Evolutionary conservation across 2,329 filamentous ascomycete species (phyloP).

Genomic region (Leptographium wingfieldii): DNA sequence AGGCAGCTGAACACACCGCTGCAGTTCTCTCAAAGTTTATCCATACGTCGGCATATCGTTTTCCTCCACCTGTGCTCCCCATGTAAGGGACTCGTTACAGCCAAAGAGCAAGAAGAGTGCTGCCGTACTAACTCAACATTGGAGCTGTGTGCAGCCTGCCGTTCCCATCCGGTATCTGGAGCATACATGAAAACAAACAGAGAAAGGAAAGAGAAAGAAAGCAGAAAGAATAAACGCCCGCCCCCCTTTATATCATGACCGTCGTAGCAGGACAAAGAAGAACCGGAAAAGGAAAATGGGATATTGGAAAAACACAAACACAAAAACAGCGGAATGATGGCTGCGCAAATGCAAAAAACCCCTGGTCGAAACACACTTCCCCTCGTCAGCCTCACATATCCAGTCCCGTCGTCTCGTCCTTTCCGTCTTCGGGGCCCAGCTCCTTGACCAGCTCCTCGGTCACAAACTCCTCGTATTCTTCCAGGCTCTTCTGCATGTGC

Average conservation of each 20-base stretch:
- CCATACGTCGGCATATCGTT: too few species aligned
- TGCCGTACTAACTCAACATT: neutral
- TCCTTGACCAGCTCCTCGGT: constrained; percentile 86
- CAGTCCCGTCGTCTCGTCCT: constrained; percentile 13
- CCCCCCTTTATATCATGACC: neutral
- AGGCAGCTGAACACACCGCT: too few species aligned
- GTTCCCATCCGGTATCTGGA: neutral
- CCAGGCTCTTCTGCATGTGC: constrained; percentile 81
- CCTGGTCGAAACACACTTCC: neutral
- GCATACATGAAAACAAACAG: neutral
- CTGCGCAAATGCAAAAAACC: too few species aligned
- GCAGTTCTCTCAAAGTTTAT: too few species aligned
- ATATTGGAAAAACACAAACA: neutral
- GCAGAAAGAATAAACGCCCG: neutral
- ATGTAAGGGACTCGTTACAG: too few species aligned
- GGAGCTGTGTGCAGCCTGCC: neutral
- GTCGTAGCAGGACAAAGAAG: neutral
- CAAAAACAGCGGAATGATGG: neutral
- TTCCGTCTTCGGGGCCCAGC: constrained; percentile 50
- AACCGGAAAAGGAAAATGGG: neutral
- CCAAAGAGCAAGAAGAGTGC: too few species aligned
- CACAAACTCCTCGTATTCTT: constrained; percentile 90
- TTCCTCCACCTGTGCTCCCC: too few species aligned
- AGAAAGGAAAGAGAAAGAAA: too few species aligned
- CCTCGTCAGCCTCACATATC: neutral